Evolutionary conservation across 306 rosid genomes (phyloP).

Genomic region (Lagenaria siceraria): DNA sequence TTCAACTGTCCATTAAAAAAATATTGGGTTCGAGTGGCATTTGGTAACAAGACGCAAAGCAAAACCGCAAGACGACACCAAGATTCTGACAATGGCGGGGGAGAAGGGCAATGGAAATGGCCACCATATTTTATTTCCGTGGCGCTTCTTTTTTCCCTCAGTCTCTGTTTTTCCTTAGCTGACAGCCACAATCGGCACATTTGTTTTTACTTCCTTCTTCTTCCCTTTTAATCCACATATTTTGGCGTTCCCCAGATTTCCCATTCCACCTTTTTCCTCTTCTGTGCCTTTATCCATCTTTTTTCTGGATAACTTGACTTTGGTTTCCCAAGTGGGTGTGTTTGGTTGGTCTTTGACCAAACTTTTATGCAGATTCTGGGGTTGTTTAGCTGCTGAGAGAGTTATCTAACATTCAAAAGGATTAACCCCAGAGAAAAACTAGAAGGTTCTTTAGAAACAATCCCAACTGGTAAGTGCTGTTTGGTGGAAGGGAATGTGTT

Average conservation of each 20-base stretch:
- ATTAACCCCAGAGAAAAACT: not conserved
- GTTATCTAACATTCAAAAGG: not conserved
- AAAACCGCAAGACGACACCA: not conserved
- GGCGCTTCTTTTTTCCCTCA: not conserved
- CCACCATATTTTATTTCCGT: not conserved
- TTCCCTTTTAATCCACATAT: not conserved
- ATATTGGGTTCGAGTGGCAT: not conserved
- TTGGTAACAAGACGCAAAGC: not conserved
- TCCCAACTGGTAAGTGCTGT: constrained; percentile 4
- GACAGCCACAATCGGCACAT: not conserved
- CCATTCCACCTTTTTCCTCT: not conserved
- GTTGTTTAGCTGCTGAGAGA: constrained; percentile 14
- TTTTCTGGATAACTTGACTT: not conserved
- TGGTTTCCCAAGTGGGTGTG: constrained; percentile 9
- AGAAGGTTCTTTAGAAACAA: not conserved
- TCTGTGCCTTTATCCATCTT: not conserved
- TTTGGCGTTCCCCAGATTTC: not conserved
- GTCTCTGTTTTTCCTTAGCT: not conserved
- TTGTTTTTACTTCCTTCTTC: not conserved
- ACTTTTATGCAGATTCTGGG: not conserved
- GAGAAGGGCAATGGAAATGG: not conserved
- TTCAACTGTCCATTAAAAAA: not conserved
- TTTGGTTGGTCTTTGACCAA: constrained; percentile 11
- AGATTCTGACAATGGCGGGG: not conserved
- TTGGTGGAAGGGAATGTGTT: not conserved